Evolutionary conservation across 2,329 filamentous ascomycete species (phyloP).

Genomic region (Gremmenia infestans): DNA sequence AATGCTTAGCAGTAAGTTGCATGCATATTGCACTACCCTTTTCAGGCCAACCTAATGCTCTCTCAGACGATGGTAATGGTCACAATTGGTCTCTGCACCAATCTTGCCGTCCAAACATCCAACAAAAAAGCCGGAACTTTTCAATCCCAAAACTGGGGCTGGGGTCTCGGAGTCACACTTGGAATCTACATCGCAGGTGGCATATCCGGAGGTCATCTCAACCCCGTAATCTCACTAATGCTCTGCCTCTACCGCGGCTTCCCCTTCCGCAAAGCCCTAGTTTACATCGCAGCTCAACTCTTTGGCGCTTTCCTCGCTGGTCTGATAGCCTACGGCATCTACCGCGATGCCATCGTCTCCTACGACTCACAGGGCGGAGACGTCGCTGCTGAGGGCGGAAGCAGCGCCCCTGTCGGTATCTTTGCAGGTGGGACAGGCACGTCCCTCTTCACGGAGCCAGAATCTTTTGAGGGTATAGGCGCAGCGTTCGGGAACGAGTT

Average conservation of each 20-base stretch:
- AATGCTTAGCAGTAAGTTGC: slow-evolving; percentile 38
- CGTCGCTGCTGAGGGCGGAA: not conserved
- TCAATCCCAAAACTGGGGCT: slow-evolving; percentile 39
- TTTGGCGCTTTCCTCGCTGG: slow-evolving; percentile 13
- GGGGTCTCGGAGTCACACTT: slow-evolving; percentile 49
- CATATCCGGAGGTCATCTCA: slow-evolving; percentile 17
- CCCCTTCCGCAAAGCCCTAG: slow-evolving; percentile 12
- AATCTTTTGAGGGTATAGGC: slow-evolving; percentile 15
- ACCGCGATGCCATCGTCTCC: slow-evolving; percentile 9
- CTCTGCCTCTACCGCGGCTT: slow-evolving; percentile 17
- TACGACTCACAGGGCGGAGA: slow-evolving; percentile 2
- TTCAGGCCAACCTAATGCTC: not conserved
- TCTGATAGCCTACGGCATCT: slow-evolving; percentile 12
- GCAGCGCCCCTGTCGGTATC: not conserved
- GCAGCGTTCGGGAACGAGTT: slow-evolving; percentile 42
- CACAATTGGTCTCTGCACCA: slow-evolving; percentile 43
- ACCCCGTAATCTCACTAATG: slow-evolving; percentile 14
- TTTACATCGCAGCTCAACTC: slow-evolving; percentile 15
- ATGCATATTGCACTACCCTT: not conserved
- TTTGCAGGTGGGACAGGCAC: slow-evolving; percentile 5
- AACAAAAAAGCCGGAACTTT: slow-evolving; percentile 33
- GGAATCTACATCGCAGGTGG: slow-evolving; percentile 29
- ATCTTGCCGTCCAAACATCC: slow-evolving; percentile 35
- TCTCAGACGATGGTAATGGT: slow-evolving; percentile 18
- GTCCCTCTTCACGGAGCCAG: slow-evolving; percentile 7